These are phyloP conservation scores for Leptographium lundbergii DNA, from an alignment of 2,329 filamentous ascomycete genomes.

Conservation along the genomic window DNA sequence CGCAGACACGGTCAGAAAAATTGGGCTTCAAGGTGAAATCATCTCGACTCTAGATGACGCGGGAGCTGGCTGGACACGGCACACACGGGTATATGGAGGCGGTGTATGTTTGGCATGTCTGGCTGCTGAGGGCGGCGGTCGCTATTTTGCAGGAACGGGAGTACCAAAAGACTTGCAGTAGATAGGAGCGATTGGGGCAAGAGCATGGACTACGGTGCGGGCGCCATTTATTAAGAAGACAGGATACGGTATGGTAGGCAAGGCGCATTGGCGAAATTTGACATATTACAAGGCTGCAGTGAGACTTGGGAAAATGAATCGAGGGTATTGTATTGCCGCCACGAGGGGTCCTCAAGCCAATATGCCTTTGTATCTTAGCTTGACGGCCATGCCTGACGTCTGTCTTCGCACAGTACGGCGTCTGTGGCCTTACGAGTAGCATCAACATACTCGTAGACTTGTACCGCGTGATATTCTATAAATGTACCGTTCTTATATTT, in stretches of 20 bases:
- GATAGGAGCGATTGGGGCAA: neutral
- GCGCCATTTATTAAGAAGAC: neutral
- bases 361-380: too few species aligned
- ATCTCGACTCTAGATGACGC: constrained; percentile 33
- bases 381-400: too few species aligned
- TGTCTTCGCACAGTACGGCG: too few species aligned
- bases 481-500: too few species aligned
- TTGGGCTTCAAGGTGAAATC: constrained; percentile 36
- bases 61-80: constrained; percentile 39
- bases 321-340: too few species aligned
- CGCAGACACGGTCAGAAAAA: constrained; percentile 13
- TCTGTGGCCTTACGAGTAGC: too few species aligned
- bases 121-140: constrained; percentile 32
- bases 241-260: neutral
- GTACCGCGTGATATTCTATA: too few species aligned
- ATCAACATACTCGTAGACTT: too few species aligned
- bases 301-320: too few species aligned
- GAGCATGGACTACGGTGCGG: neutral
- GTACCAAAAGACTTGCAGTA: constrained; percentile 21
- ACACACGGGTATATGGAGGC: constrained; percentile 47
- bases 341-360: too few species aligned
- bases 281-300: neutral
- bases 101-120: constrained; percentile 44
- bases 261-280: neutral
- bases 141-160: constrained; percentile 34